These are phyloP conservation scores for Capronia epimyces DNA, from an alignment of 2,329 filamentous ascomycete species.

Conservation along the genomic window DNA sequence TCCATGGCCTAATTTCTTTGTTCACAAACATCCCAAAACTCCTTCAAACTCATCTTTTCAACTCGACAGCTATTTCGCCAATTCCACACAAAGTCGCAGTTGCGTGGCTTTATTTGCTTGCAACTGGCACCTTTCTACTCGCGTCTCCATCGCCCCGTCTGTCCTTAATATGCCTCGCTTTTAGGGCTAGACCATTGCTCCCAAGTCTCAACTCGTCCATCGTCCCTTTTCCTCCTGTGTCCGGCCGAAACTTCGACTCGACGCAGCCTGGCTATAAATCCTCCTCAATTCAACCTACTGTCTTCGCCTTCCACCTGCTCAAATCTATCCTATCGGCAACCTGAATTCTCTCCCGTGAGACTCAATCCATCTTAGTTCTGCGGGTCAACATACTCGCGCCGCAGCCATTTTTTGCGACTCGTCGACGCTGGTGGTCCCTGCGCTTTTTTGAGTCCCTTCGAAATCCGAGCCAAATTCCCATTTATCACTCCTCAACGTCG, in stretches of 20 bases:
- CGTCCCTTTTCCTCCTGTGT: not conserved
- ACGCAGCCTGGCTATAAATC: not conserved
- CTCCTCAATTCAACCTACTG: not conserved
- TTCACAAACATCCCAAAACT: constrained; percentile 17
- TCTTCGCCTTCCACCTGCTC: not conserved
- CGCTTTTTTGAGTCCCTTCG: not conserved
- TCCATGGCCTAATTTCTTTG: constrained; percentile 22
- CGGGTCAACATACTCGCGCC: not conserved
- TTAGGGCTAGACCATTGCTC: constrained; percentile 12
- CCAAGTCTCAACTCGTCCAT: constrained; percentile 2
- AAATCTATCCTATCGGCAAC: not conserved
- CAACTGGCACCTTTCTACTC: constrained; percentile 4
- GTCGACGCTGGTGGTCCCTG: not conserved
- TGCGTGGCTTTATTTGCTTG: constrained; percentile 5
- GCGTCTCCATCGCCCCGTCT: constrained; percentile 4
- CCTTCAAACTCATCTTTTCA: constrained; percentile 8
- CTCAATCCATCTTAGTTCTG: not conserved
- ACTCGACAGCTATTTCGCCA: constrained; percentile 5
- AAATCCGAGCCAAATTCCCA: not conserved
- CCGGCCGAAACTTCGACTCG: not conserved
- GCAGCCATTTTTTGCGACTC: not conserved
- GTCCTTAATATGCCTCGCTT: constrained; percentile 20
- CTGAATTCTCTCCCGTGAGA: not conserved
- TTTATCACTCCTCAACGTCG: not conserved
- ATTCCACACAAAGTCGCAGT: constrained; percentile 7